phyloP scores from a whole-genome alignment of 208 protist genomes.

The Acanthamoeba lenticulata region DNA sequence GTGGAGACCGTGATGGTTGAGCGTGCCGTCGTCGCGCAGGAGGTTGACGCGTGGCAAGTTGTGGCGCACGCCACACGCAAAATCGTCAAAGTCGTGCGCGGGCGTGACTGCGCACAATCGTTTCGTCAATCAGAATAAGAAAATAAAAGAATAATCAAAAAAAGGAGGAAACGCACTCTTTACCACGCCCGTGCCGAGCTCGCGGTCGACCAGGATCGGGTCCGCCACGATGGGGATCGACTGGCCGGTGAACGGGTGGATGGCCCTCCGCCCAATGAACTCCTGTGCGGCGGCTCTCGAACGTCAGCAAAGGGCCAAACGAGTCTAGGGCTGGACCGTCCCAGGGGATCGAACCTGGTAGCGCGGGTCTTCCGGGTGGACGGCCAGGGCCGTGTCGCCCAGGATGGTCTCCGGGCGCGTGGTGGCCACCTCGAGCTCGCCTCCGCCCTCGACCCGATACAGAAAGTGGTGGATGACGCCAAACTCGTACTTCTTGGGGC shows the following conservation, averaged over 20 bases:
- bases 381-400: conserved; percentile 96
- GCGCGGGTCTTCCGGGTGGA: conserved; percentile 98
- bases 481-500: conserved; percentile 92
- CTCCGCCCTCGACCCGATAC: conserved; percentile 92
- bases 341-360: conserved; percentile 86
- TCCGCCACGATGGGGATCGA: conserved; percentile 98
- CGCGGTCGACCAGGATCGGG: conserved; percentile 97
- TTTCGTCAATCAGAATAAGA: background rate
- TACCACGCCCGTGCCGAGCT: conserved; percentile 96
- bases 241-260: conserved; percentile 95
- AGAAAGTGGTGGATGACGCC: conserved; percentile 95
- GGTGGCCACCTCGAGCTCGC: conserved; percentile 94
- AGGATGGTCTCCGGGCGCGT: conserved; percentile 99
- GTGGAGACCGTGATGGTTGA: conserved; percentile 94
- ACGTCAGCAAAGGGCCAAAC: background rate
- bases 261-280: conserved; percentile 94
- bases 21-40: conserved; percentile 94
- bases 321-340: background rate
- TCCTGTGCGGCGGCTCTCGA: background rate
- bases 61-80: conserved; percentile 96
- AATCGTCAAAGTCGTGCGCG: conserved; percentile 99
- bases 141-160: background rate
- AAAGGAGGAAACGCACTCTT: background rate
- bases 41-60: conserved; percentile 95
- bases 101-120: conserved; percentile 96